Conservation (phyloP, 2,329 filamentous ascomycete species). For the Dothistroma pini region DNA sequence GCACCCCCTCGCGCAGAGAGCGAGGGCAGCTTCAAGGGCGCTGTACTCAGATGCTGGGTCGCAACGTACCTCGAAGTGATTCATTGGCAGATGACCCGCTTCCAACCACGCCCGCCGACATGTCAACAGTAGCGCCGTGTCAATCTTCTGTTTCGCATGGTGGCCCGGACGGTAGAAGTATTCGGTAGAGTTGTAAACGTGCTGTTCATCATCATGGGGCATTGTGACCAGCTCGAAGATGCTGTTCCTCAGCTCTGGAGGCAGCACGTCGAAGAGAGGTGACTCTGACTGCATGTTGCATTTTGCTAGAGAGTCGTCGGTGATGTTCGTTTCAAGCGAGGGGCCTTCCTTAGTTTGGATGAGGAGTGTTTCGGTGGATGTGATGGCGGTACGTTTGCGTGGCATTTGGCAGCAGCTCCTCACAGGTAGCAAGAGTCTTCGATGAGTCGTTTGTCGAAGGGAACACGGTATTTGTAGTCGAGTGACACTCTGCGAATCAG, state of each 20-base stretch:
- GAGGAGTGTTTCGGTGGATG: background rate
- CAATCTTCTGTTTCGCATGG: constrained; percentile 5
- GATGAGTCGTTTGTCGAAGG: background rate
- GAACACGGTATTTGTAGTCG: background rate
- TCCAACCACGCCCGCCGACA: constrained; percentile 10
- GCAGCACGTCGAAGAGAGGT: constrained; percentile 6
- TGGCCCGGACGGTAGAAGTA: constrained; percentile 13
- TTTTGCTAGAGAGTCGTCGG: constrained; percentile 1
- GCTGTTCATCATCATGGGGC: constrained; percentile 4
- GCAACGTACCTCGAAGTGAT: background rate
- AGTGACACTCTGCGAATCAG: background rate
- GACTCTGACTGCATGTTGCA: constrained; percentile 12
- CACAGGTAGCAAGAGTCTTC: background rate
- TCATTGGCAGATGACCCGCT: constrained; percentile 8
- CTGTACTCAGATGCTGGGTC: no score
- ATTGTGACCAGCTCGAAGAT: constrained; percentile 4
- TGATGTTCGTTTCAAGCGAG: background rate
- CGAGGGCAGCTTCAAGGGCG: no score
- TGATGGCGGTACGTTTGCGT: background rate
- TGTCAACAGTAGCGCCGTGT: constrained; percentile 4
- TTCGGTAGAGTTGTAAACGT: constrained; percentile 1
- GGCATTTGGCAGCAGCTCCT: background rate
- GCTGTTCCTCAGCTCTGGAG: constrained; percentile 7
- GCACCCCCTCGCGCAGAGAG: no score
- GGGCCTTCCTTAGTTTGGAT: background rate